These are phyloP conservation scores for Leccinellum albellum DNA, from an alignment of 768 basidiomycete species.

Conservation along the genomic window DNA sequence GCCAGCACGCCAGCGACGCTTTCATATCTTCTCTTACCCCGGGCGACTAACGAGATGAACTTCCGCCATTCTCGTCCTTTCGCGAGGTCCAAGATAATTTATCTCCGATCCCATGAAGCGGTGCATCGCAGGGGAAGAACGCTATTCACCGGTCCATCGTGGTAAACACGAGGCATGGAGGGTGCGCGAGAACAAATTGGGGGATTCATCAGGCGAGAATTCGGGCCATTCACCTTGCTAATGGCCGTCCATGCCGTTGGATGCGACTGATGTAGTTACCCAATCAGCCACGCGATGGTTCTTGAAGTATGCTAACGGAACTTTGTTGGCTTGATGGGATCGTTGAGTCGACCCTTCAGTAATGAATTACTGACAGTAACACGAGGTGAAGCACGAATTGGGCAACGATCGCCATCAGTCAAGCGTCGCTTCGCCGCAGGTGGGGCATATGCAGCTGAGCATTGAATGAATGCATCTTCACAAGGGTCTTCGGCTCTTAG, in stretches of 20 bases:
- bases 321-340: slow-evolving; percentile 12
- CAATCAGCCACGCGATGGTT: slow-evolving; percentile 2
- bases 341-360: slow-evolving; percentile 12
- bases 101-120: slow-evolving; percentile 30
- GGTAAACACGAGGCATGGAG: slow-evolving; percentile 30
- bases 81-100: slow-evolving; percentile 18
- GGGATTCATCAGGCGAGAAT: slow-evolving; percentile 9
- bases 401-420: slow-evolving; percentile 17
- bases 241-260: slow-evolving; percentile 6
- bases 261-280: slow-evolving; percentile 4
- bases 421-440: slow-evolving; percentile 15
- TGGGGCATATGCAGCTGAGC: slow-evolving; percentile 8
- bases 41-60: slow-evolving; percentile 17
- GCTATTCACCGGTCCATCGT: slow-evolving; percentile 26
- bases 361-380: slow-evolving; percentile 10
- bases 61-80: slow-evolving; percentile 15
- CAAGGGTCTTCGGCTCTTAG: slow-evolving; percentile 17
- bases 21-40: slow-evolving; percentile 9
- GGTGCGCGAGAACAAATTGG: slow-evolving; percentile 14
- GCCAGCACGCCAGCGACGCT: neutral
- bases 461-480: neutral
- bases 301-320: neutral
- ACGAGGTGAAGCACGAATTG: slow-evolving; percentile 19
- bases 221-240: slow-evolving; percentile 10
- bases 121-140: slow-evolving; percentile 23